Base-by-base conservation (phyloP, 352 stramenopile genomes). In the Phytopythium chamaehyphon region DNA sequence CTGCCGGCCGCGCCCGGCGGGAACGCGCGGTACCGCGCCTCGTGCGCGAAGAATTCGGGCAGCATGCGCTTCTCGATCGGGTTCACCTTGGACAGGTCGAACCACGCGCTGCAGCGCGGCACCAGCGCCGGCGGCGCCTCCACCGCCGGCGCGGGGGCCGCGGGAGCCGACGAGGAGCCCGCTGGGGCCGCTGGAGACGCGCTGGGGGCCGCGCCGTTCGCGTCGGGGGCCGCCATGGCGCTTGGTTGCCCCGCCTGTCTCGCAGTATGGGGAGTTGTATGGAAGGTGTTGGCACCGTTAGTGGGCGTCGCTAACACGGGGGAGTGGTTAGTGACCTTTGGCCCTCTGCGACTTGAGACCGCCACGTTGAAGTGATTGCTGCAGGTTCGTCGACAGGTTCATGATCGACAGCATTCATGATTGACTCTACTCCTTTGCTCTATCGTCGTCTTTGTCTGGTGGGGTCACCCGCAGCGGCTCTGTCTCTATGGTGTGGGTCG, bases 31-130 rank as follows among this genome's bases (percentile, higher is more conserved):
- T 44, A 23, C n/a, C 22, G 19, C 5, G 39, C 48, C 12, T 64
- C 61, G 26, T 68, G 39, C 38, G 65, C 53, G 51, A 91, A 93
- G 59, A 93, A 93, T 63, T 93, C 83, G 51, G 83, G 83, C 46
- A 93, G 54, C 74, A 93, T 86, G 46, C 83, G 80, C 65, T 83
- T 82, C 61, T 93, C 83, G 37, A 93, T 73, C 40, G 83, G 71
- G 47, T 79, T 89, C 58, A 93, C 83, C 49, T 64, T 66, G 48
- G 90, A 76, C 55, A 93, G 69, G 40, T 74, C 61, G 61, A 93
- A 93, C 83, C 83, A 91, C 45, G 76, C 70, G 59, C 72, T 86
- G 50, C 78, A 90, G 40, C 75, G 79, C 16, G 83, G 83, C 40
- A 93, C 64, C 1, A 71, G 63, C n/a, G 89, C 69, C 36, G 53